Evolutionary conservation across 495 filamentous ascomycete genomes (phyloP).

Genomic region (Pyrenopolyporus hunteri): DNA sequence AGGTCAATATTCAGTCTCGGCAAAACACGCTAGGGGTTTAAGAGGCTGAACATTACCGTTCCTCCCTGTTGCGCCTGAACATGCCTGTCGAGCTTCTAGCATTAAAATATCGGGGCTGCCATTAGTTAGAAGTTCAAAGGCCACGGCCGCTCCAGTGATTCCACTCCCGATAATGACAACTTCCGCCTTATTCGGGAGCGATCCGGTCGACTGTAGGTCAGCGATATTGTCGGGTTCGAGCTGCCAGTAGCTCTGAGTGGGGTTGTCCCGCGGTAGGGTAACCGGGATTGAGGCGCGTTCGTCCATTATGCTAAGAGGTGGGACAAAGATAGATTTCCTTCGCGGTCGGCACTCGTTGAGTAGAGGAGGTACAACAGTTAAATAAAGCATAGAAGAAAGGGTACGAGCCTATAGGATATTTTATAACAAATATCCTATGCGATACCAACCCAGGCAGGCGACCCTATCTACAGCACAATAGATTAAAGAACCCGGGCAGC

Average conservation of each 20-base stretch:
- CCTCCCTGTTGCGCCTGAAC: slow-evolving; percentile 65
- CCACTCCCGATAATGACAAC: slow-evolving; percentile 73
- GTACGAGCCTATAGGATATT: too few relatives aligned
- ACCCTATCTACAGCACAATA: too few relatives aligned
- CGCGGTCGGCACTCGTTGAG: too few relatives aligned
- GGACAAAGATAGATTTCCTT: neutral
- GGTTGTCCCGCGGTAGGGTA: slow-evolving; percentile 59
- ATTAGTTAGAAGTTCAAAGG: slow-evolving; percentile 60
- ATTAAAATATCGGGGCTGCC: slow-evolving; percentile 51
- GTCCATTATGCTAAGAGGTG: slow-evolving; percentile 46
- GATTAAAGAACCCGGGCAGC: too few relatives aligned
- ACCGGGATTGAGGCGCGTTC: slow-evolving; percentile 52
- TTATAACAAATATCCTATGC: too few relatives aligned
- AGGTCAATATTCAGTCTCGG: neutral
- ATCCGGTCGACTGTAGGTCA: slow-evolving; percentile 54
- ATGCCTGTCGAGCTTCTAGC: slow-evolving; percentile 64
- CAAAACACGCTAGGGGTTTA: neutral
- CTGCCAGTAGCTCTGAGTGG: slow-evolving; percentile 76
- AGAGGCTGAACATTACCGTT: slow-evolving; percentile 51
- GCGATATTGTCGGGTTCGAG: slow-evolving; percentile 63
- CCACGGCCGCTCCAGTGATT: slow-evolving; percentile 67
- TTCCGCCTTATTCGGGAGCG: slow-evolving; percentile 57
- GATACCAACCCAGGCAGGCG: too few relatives aligned
- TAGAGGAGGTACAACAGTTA: too few relatives aligned
- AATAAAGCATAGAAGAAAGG: too few relatives aligned